Evolutionary conservation across 1,284 basidiomycete genomes (phyloP).

Genomic region (Acaromyces ingoldii): DNA sequence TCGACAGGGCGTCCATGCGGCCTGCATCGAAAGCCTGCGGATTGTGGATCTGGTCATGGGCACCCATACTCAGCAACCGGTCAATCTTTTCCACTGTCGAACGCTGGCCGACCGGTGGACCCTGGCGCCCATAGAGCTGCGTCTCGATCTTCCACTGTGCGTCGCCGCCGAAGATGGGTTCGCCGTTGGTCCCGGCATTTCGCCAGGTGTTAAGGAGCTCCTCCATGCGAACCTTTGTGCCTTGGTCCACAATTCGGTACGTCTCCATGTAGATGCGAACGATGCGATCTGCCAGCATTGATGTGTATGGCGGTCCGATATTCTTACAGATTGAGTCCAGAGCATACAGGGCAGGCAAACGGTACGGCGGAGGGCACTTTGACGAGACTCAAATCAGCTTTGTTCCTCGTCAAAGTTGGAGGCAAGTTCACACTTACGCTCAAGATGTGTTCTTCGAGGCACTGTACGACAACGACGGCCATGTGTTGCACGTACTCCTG

Average conservation of each 20-base stretch:
- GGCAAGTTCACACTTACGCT: constrained; percentile 50
- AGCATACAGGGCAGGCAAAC: constrained; percentile 88
- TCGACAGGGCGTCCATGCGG: constrained; percentile 30
- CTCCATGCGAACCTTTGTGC: constrained; percentile 44
- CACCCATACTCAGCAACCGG: constrained; percentile 28
- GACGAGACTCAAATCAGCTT: background rate
- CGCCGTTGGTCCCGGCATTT: constrained; percentile 26
- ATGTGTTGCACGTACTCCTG: constrained; percentile 72
- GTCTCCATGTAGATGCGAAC: constrained; percentile 45
- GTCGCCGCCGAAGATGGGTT: constrained; percentile 39
- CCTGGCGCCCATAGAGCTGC: constrained; percentile 37
- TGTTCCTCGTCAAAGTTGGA: background rate
- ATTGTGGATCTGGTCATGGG: constrained; percentile 25
- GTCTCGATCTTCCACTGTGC: constrained; percentile 45
- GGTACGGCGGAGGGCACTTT: constrained; percentile 64
- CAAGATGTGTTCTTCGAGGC: constrained; percentile 79
- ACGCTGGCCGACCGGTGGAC: constrained; percentile 17
- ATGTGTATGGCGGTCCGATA: constrained; percentile 44
- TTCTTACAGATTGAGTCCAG: constrained; percentile 74
- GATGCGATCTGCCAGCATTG: constrained; percentile 40
- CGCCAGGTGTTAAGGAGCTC: constrained; percentile 49
- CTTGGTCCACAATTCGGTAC: constrained; percentile 47
- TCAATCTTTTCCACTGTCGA: constrained; percentile 39
- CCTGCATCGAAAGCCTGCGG: constrained; percentile 18
- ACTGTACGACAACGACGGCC: constrained; percentile 77